Evolutionary conservation across 495 filamentous ascomycete genomes (phyloP).

Genomic region (Xylaria venustula): DNA sequence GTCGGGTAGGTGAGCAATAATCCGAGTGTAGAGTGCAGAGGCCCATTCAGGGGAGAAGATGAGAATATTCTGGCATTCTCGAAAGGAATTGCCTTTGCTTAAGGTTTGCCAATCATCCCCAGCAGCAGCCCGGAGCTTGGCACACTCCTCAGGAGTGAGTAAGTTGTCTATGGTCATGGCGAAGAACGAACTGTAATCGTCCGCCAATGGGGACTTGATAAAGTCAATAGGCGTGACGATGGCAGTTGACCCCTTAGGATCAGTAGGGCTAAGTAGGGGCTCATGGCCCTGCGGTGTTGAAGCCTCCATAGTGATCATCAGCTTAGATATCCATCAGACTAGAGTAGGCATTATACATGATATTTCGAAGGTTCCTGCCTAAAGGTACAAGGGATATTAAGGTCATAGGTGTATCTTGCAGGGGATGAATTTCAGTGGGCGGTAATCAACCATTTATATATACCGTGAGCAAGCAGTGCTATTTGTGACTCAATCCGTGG

Average conservation of each 20-base stretch:
- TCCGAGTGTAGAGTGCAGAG: conserved; percentile 64
- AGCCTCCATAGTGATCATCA: conserved; percentile 15
- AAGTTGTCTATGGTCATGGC: conserved; percentile 66
- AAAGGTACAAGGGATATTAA: no score
- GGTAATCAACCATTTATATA: no score
- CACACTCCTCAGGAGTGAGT: conserved; percentile 59
- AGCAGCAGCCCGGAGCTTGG: conserved; percentile 52
- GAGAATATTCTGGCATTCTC: conserved; percentile 62
- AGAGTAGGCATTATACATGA: background rate
- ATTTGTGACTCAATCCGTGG: no score
- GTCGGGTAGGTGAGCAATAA: conserved; percentile 63
- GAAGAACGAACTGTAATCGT: conserved; percentile 52
- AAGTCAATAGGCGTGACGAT: conserved; percentile 49
- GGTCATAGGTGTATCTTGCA: no score
- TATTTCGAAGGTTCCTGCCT: background rate
- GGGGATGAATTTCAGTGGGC: no score
- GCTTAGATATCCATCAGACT: background rate
- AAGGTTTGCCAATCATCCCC: conserved; percentile 25
- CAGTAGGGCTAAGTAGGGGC: conserved; percentile 13
- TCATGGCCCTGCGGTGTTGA: conserved; percentile 4
- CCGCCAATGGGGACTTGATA: conserved; percentile 44
- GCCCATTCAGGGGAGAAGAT: conserved; percentile 58
- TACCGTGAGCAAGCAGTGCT: no score
- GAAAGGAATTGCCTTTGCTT: conserved; percentile 29
- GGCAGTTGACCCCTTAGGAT: conserved; percentile 9